Base-by-base conservation (phyloP, 768 basidiomycete species). In the Cystobasidium onofrii region DNA sequence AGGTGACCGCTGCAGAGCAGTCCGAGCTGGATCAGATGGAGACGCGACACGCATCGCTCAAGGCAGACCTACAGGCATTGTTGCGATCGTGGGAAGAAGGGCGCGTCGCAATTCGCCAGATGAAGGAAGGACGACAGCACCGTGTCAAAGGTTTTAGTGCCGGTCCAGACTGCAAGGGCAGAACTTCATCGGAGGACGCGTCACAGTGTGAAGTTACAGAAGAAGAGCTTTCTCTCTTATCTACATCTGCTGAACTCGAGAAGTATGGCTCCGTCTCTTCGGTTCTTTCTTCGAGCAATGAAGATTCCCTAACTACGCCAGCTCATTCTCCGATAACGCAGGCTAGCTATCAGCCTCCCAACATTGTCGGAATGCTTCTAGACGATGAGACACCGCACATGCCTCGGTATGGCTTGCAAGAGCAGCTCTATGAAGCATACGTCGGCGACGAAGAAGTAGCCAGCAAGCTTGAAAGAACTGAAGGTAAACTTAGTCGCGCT, bases 381-480 rank as follows among this genome's bases (percentile, higher is more conserved):
- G 66, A 69, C 31, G 18, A 54, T 20, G 41, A 25, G 4, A 54
- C 54, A n/a, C 15, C 44, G 3, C 39, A 46, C 27, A 44, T 69
- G 9, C 66, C 66, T 23, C 50, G 39, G n/a, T 52, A 15, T 25
- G 50, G 50, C 23, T 7, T 69, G 39, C 66, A 69, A 52, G 66
- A 69, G 25, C 41, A 69, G 66, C 50, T 69, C 39, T 69, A 13
- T 27, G 66, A 69, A 27, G 66, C 66, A 2, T 69, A 23, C 34
- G 63, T 41, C 23, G 63, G 44, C 9, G 12, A 23, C 17, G 66
- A 34, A 25, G 46, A 31, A 50, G 20, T 7, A 54, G 13, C 13
- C 64, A 46, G 25, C 27, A 46, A 9, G 7, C 9, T 55, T 29
- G 55, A 55, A 55, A n/a, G 23, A n/a, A n/a, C 10, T 7, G 23